These are phyloP conservation scores for Phytophthora rubi DNA, from an alignment of 352 stramenopile species.

Conservation along the genomic window DNA sequence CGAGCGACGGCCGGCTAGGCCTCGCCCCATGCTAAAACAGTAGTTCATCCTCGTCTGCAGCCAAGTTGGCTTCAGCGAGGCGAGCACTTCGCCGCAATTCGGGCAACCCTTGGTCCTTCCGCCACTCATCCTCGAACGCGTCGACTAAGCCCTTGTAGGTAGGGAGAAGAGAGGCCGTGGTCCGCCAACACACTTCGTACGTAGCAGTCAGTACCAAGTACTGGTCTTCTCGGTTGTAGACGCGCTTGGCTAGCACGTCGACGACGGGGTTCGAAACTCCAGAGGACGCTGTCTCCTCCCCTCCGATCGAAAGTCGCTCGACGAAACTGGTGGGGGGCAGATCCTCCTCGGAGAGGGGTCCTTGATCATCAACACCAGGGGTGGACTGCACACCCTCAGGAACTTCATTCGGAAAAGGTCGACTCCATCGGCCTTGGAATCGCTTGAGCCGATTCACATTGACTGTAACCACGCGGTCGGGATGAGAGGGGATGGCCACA, in stretches of 20 bases:
- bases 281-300: background rate
- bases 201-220: background rate
- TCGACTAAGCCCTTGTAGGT: background rate
- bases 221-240: background rate
- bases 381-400: background rate
- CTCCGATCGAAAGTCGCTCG: background rate
- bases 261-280: too few species aligned
- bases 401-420: background rate
- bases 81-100: background rate
- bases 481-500: background rate
- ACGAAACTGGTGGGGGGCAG: background rate
- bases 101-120: background rate
- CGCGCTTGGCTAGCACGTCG: too few species aligned
- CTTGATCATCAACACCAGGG: background rate
- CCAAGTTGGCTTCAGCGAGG: background rate
- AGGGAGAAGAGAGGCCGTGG: background rate
- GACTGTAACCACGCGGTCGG: background rate
- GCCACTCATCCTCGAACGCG: background rate
- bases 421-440: background rate
- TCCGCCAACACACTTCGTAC: constrained; percentile 1
- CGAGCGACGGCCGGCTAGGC: too few species aligned
- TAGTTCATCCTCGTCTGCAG: background rate
- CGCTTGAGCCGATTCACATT: constrained; percentile 3
- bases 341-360: background rate
- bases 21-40: too few species aligned